Evolutionary conservation across 129 eudicot genomes (phyloP), one percentile per base, ranked within the genome.

Genomic region (Cynara cardunculus): DNA sequence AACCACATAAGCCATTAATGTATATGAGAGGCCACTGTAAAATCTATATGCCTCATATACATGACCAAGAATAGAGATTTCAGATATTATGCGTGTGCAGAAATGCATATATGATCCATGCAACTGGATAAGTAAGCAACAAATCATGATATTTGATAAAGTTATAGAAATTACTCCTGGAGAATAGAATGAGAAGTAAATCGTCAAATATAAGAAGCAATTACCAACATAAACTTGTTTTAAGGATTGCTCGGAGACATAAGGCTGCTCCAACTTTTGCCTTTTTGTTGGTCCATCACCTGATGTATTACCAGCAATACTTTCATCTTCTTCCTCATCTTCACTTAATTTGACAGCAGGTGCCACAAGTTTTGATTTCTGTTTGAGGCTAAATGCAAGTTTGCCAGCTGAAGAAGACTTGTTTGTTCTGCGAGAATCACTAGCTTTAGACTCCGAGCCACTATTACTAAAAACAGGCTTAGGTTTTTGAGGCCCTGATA

Each of bases 321-420:
- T 73, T 31, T 84, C 89, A 31, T 84, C 90, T 78, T 87, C 95
- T 68, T 90, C 96, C 77, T 88, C 96, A 27, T 91, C 96, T 78
- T 91, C 96, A 71, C 82, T 86, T 59, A 91, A 84, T 85, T 89
- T 91, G 37, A 91, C 91, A 85, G 91, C 78, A 53, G 97, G 93
- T 41, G 91, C 85, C 74, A 83, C 88, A 73, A 89, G 89, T 78
- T 89, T 89, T 71, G 93, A 85, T 77, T 91, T 91, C 80, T 86
- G 97, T 77, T 91, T 91, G 86, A 91, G 74, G 79, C 93, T 91
- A 82, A 91, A 91, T 1, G 93, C 97, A 80, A 91, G 93, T 85
- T 91, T 91, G 18, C 97, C 93, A 76, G 86, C 73, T 62, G 97
- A 87, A 75, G 91, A 14, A 81, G 83, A 53, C 76, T 80, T 80